A percentile compares a stretch with the other conserved stretches of the same genome.
phyloP scores from a whole-genome alignment of 257 asterid species.

The Catharanthus roseus region DNA sequence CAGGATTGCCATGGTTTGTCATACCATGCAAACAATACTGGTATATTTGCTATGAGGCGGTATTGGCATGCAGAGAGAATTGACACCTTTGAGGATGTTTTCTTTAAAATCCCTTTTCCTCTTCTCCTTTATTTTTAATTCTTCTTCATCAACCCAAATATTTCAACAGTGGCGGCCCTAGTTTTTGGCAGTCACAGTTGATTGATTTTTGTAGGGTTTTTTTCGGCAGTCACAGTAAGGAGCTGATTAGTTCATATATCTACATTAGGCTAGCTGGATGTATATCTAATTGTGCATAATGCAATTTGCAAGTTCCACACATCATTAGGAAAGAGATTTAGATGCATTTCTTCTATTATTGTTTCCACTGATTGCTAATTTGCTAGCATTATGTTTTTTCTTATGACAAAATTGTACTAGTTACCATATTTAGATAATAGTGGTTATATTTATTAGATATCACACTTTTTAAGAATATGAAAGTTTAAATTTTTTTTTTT shows the following conservation, averaged over 20 bases:
- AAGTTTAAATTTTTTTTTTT: too few relatives aligned
- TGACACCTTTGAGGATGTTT: slow-evolving; percentile 1
- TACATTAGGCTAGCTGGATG: neutral
- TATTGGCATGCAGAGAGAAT: slow-evolving; percentile 48
- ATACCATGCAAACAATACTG: slow-evolving; percentile 74
- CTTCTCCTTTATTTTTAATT: neutral
- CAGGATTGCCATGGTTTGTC: slow-evolving; percentile 65
- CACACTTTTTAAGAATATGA: too few relatives aligned
- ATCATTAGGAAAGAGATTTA: neutral
- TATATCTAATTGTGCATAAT: neutral
- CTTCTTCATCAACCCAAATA: neutral
- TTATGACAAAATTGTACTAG: too few relatives aligned
- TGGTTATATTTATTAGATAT: too few relatives aligned
- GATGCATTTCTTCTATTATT: neutral
- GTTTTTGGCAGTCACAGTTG: neutral
- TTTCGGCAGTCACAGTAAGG: neutral
- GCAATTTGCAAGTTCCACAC: neutral
- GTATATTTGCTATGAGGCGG: slow-evolving; percentile 57
- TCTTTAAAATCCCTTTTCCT: too few relatives aligned
- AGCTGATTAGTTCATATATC: neutral
- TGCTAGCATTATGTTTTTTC: too few relatives aligned
- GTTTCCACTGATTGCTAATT: too few relatives aligned
- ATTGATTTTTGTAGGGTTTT: neutral
- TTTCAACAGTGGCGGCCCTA: neutral
- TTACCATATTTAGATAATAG: too few relatives aligned